Base-by-base conservation (phyloP, 495 filamentous ascomycete species). In the Penicillium antarcticum region DNA sequence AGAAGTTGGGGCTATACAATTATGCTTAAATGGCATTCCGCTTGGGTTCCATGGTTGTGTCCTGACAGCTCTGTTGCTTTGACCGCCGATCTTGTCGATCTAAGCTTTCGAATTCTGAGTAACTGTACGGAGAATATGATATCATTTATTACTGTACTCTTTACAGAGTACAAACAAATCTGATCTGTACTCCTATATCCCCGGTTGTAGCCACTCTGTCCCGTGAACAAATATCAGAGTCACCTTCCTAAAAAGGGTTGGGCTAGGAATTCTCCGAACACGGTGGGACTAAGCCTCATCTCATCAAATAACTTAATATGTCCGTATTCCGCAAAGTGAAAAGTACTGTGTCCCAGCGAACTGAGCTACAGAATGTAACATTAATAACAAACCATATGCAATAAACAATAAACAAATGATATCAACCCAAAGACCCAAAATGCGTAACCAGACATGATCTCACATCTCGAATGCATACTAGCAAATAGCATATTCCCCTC, bases 1-100 rank as follows among this genome's bases (percentile, higher is more conserved):
- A 42, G 43, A 40, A 19, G 42, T 32, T 18, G 26, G 32, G 39
- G 48, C 39, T 38, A 44, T 32, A 14, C 29, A 44, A 36, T 53
- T 53, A 53, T 47, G 51, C 51, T 47, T 53, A 53, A 53, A 47
- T 34, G 18, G 37, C 35, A 36, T 47, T 38, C 49, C 49, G 23
- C 44, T 52, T 38, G 35, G 50, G 33, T 46, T 52, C 51, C 51
- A 48, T 53, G 51, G 51, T 53, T 53, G 34, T 34, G 39, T 53
- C 31, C 43, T 47, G 51, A 53, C 51, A 53, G 51, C 37, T 45
- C 17, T 46, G 44, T 18, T 33, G 44, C 43, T 33, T 2, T 46
- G 17, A 18, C 36, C 34, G 45, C 35, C 34, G 46, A 49, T 49
- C 47, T 42, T 49, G 47, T 41, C 50, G 42, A 45, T 52, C 50